phyloP scores from a whole-genome alignment of 192 early-diverging fungal genomes.

The Linnemannia elongata region DNA sequence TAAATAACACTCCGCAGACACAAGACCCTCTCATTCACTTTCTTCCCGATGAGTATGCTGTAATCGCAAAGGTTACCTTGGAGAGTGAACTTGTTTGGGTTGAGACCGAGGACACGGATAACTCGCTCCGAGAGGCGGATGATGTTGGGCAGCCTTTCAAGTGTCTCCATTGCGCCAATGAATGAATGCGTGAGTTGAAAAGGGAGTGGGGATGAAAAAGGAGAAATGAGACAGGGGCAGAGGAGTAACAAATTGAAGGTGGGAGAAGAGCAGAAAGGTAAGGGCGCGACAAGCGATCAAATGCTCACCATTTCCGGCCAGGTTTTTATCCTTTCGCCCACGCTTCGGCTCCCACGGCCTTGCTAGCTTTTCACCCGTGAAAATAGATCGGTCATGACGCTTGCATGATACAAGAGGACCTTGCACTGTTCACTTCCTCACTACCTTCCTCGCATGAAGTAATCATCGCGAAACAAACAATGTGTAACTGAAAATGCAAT shows the following conservation, averaged over 20 bases:
- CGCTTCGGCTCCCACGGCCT: slow-evolving; percentile 1
- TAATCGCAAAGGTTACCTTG: slow-evolving; percentile 65
- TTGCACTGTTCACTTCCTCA: not conserved
- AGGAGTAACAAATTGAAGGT: not conserved
- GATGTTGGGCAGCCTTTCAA: slow-evolving; percentile 67
- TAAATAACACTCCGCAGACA: slow-evolving; percentile 2
- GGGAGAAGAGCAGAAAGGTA: not conserved
- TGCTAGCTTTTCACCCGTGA: not conserved
- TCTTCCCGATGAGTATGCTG: not conserved
- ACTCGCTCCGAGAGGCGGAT: slow-evolving; percentile 70
- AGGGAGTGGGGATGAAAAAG: not conserved
- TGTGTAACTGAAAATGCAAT: not conserved
- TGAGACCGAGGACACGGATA: slow-evolving; percentile 79
- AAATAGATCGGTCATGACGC: not conserved
- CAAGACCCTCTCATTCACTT: not conserved
- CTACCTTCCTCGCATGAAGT: not conserved
- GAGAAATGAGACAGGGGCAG: not conserved
- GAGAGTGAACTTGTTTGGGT: slow-evolving; percentile 84
- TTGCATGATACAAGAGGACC: not conserved
- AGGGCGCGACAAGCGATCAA: not conserved
- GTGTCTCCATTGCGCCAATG: slow-evolving; percentile 54
- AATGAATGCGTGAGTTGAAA: not conserved
- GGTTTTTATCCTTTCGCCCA: not conserved
- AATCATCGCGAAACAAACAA: not conserved
- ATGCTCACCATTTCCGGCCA: not conserved